These are phyloP conservation scores for Ceratobasidium sp. DNA, from an alignment of 1,284 basidiomycete species.

Conservation along the genomic window DNA sequence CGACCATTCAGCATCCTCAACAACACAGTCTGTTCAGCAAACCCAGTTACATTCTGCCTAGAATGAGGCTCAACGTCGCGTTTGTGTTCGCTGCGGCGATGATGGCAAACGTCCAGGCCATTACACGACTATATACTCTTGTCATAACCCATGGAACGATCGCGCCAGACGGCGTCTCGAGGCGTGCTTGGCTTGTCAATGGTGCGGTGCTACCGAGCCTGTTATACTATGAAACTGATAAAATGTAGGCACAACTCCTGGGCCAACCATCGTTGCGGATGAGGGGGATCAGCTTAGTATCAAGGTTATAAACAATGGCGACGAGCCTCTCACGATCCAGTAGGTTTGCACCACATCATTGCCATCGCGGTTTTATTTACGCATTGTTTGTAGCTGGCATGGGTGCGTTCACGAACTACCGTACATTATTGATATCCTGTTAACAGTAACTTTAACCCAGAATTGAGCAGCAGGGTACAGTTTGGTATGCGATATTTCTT, in stretches of 20 bases:
- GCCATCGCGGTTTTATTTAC: too few species aligned
- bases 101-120: constrained; percentile 5
- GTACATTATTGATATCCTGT: background rate
- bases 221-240: background rate
- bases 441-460: background rate
- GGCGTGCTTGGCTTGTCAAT: constrained; percentile 16
- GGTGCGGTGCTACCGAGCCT: background rate
- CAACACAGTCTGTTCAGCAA: background rate
- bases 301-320: constrained; percentile 30
- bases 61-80: constrained; percentile 4
- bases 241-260: constrained; percentile 32
- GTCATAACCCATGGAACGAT: constrained; percentile 20
- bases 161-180: constrained; percentile 37
- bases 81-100: background rate
- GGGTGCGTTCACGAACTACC: background rate
- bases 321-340: constrained; percentile 34
- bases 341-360: background rate
- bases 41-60: background rate
- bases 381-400: constrained; percentile 3
- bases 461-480: constrained; percentile 33
- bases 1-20: background rate
- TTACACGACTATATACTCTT: constrained; percentile 18
- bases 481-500: background rate
- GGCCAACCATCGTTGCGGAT: constrained; percentile 34
- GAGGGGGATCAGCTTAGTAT: constrained; percentile 42